phyloP scores from a whole-genome alignment of 1,284 basidiomycete species.

The Pterulicium gracile region DNA sequence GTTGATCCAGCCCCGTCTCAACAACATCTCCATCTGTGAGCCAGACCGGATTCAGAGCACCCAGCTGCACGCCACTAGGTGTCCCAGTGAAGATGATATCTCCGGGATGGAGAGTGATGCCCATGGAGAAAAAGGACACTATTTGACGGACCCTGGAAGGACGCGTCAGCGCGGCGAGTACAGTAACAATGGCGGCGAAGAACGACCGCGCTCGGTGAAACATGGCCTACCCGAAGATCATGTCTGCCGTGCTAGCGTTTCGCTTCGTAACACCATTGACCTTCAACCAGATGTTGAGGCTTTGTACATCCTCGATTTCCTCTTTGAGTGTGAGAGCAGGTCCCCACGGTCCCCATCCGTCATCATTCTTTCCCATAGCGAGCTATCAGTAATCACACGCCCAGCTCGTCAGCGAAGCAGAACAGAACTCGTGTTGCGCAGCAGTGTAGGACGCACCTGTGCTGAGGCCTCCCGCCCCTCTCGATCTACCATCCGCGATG shows the following conservation, averaged over 20 bases:
- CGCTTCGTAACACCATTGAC: constrained; percentile 39
- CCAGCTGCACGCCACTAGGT: constrained; percentile 24
- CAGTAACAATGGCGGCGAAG: too few relatives aligned
- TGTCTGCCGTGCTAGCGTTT: constrained; percentile 34
- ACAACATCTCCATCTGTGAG: constrained; percentile 27
- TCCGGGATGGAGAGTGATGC: constrained; percentile 43
- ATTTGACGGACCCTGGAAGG: constrained; percentile 26
- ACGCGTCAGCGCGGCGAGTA: too few relatives aligned
- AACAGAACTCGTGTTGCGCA: neutral
- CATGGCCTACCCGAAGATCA: constrained; percentile 25
- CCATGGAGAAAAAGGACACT: constrained; percentile 44
- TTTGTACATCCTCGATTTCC: constrained; percentile 33
- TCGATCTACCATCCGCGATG: constrained; percentile 34
- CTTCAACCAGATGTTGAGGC: constrained; percentile 32
- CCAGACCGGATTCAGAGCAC: constrained; percentile 25
- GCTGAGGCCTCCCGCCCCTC: constrained; percentile 27
- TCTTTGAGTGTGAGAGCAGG: constrained; percentile 32
- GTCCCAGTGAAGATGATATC: constrained; percentile 51
- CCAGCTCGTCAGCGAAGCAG: neutral
- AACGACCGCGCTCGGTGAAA: too few relatives aligned
- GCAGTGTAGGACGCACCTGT: neutral
- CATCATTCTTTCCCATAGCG: constrained; percentile 32
- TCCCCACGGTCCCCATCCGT: constrained; percentile 32
- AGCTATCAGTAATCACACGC: constrained; percentile 15
- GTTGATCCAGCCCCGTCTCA: constrained; percentile 26